phyloP scores from a whole-genome alignment of 306 rosid genomes.

The Gynostemma pentaphyllum region DNA sequence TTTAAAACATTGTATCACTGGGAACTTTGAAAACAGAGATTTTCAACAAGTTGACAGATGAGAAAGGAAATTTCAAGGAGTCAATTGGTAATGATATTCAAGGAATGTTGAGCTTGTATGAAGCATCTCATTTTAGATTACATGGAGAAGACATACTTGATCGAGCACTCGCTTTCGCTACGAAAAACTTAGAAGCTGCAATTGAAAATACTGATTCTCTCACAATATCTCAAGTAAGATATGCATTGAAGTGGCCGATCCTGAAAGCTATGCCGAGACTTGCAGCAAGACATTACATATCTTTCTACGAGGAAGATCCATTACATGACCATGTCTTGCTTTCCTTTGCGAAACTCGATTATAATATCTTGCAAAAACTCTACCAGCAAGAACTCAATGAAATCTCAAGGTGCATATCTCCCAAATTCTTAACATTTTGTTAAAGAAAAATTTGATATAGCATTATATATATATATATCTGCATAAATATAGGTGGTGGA shows the following conservation, averaged over 20 bases:
- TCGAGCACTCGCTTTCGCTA: constrained; percentile 4
- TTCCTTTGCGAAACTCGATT: constrained; percentile 17
- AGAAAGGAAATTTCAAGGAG: constrained; percentile 4
- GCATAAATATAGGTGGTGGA: neutral
- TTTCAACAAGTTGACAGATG: constrained; percentile 5
- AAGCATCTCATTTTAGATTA: constrained; percentile 9
- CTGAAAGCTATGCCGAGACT: neutral
- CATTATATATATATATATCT: too few species aligned
- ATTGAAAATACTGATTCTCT: neutral
- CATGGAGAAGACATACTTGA: too few species aligned
- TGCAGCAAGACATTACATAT: constrained; percentile 4
- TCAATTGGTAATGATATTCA: neutral
- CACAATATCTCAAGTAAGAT: neutral
- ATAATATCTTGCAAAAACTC: too few species aligned
- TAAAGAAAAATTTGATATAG: neutral
- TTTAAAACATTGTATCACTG: too few species aligned
- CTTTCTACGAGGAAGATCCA: constrained; percentile 4
- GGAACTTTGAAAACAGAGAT: too few species aligned
- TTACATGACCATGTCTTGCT: neutral
- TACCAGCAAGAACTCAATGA: too few species aligned
- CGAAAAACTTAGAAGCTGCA: neutral
- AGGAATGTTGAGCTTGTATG: constrained; percentile 15
- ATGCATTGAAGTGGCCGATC: too few species aligned
- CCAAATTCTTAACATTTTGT: constrained; percentile 6
- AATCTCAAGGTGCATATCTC: constrained; percentile 8